These are phyloP conservation scores for Tricholoma sp. DNA, from an alignment of 768 basidiomycete species.

Conservation along the genomic window DNA sequence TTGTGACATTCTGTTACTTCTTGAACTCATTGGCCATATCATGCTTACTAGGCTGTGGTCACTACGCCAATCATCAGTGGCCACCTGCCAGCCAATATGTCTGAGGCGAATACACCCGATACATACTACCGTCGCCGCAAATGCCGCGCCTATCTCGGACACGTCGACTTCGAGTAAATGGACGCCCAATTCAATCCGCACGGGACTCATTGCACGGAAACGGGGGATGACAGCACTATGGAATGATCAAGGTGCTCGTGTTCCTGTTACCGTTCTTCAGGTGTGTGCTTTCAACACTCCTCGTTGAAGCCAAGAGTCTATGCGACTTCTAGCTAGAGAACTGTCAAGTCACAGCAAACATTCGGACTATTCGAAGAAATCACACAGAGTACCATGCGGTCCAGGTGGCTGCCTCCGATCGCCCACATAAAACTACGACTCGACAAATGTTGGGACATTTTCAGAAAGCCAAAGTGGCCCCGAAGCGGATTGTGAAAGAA, in stretches of 20 bases:
- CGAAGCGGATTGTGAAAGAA: slow-evolving; percentile 83
- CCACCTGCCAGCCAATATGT: slow-evolving; percentile 27
- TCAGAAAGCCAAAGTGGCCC: slow-evolving; percentile 68
- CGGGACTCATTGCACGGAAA: slow-evolving; percentile 91
- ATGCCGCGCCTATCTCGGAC: slow-evolving; percentile 26
- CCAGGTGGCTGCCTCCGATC: slow-evolving; percentile 84
- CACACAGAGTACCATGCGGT: slow-evolving; percentile 84
- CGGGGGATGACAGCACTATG: slow-evolving; percentile 94
- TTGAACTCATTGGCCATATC: too few relatives aligned
- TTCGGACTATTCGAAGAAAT: slow-evolving; percentile 58
- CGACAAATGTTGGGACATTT: slow-evolving; percentile 89
- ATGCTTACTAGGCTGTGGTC: slow-evolving; percentile 57
- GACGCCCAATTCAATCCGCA: slow-evolving; percentile 81
- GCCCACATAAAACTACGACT: slow-evolving; percentile 64
- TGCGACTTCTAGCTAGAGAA: slow-evolving; percentile 59
- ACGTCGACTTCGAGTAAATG: slow-evolving; percentile 49
- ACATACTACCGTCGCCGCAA: slow-evolving; percentile 35
- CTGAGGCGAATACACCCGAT: slow-evolving; percentile 16
- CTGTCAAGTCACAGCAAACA: slow-evolving; percentile 83
- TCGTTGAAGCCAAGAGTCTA: not conserved
- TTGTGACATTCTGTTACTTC: not conserved
- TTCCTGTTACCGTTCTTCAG: slow-evolving; percentile 94
- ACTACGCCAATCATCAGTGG: slow-evolving; percentile 31
- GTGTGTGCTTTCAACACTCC: slow-evolving; percentile 34
- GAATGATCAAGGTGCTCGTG: slow-evolving; percentile 82